Evolutionary conservation across 148 eudicot species (phyloP).

Genomic region (Cornus controversa): DNA sequence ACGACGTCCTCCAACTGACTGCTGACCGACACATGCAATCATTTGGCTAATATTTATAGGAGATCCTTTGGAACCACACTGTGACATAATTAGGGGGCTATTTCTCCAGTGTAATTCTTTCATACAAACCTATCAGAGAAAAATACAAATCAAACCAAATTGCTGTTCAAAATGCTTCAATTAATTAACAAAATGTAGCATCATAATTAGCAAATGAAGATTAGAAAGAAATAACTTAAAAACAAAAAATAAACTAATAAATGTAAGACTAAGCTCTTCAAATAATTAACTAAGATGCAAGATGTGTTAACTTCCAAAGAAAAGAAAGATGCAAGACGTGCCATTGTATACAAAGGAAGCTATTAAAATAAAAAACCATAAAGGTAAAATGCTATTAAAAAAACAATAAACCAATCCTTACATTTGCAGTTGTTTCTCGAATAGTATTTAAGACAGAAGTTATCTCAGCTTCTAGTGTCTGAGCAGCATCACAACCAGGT

Average conservation of each 20-base stretch:
- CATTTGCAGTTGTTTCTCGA: constrained; percentile 72
- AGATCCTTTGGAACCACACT: constrained; percentile 98
- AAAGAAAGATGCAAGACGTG: not conserved
- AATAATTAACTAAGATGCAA: not conserved
- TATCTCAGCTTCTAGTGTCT: constrained; percentile 76
- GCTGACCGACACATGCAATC: constrained; percentile 99
- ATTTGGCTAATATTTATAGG: constrained; percentile 94
- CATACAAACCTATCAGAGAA: constrained; percentile 64
- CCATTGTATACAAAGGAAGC: not conserved
- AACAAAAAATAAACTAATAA: not conserved
- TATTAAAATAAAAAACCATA: not conserved
- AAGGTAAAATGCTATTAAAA: not conserved
- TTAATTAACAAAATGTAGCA: not conserved
- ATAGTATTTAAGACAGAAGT: constrained; percentile 58
- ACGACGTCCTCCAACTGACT: constrained; percentile 88
- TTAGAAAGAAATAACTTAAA: not conserved
- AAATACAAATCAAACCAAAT: constrained; percentile 13
- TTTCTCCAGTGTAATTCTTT: constrained; percentile 82
- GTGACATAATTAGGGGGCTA: constrained; percentile 93
- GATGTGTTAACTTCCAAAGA: not conserved
- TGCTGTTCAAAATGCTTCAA: not conserved
- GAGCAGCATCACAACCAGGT: constrained; percentile 87
- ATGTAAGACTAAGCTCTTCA: not conserved
- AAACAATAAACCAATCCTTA: constrained; percentile 15
- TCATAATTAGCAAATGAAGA: not conserved